phyloP scores from a whole-genome alignment of 306 rosid species.

The Calophaca sinica region DNA sequence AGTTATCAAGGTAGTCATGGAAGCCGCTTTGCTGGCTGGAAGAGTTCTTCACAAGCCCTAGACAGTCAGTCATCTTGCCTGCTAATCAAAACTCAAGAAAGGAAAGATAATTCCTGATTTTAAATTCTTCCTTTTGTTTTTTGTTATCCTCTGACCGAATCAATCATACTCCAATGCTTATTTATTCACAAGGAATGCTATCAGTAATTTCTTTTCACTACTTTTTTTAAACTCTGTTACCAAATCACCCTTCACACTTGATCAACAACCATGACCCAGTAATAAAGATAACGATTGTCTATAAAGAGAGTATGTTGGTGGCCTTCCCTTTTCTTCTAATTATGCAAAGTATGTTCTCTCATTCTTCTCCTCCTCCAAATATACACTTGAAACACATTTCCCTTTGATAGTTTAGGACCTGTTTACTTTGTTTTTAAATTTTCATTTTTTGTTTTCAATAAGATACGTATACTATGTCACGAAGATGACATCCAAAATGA shows the following conservation, averaged over 20 bases:
- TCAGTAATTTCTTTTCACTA: background rate
- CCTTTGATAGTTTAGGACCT: no score
- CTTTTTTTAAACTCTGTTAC: background rate
- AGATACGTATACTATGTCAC: no score
- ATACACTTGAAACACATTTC: no score
- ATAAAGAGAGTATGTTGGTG: background rate
- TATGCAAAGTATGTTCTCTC: background rate
- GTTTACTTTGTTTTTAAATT: no score
- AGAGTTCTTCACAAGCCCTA: conserved; percentile 81
- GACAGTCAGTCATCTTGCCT: background rate
- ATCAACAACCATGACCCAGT: background rate
- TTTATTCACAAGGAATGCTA: conserved; percentile 25
- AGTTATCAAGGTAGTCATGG: conserved; percentile 77
- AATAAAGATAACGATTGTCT: background rate
- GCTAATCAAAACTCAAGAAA: conserved; percentile 14
- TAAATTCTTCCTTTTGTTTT: conserved; percentile 29
- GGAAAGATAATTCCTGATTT: background rate
- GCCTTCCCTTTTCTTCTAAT: background rate
- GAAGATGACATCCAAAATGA: no score
- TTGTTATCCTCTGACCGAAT: conserved; percentile 32
- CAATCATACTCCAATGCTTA: conserved; percentile 29
- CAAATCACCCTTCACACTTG: background rate
- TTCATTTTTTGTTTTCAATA: no score
- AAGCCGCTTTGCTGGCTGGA: conserved; percentile 94
- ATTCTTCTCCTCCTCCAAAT: background rate